Evolutionary conservation across 345 rosid species (phyloP), one percentile per base, ranked within the genome.

Genomic region (Salix purpurea): DNA sequence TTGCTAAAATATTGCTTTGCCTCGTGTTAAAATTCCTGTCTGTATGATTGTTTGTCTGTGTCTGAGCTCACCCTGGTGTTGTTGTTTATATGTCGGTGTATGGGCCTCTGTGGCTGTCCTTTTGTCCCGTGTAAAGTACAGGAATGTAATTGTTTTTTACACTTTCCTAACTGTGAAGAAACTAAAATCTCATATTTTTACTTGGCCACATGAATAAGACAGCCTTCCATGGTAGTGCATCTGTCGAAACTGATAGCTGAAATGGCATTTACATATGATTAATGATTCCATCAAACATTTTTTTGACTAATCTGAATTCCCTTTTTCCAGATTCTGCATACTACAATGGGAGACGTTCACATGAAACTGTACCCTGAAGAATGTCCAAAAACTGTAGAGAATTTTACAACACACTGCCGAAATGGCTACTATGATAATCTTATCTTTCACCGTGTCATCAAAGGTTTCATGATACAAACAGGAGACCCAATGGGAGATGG

Each of bases 401-500:
- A 96, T 83, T 96, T 96, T 78, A 92, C 97, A 5, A 92, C 97
- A 67, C 98, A 96, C 81, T 93, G 99, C 77, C 84, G 94, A 64
- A 94, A 96, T 78, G 99, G 97, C 65, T 96, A 96, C 83, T 96
- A 92, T 75, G 98, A 94, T 81, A 96, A 96, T 84, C 97, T 92
- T 77, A 91, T 96, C 54, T 94, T 96, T 80, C 99, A 96, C 75
- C 93, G 97, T 28, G 97, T 94, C 68, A 94, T 96, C 86, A 94
- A 85, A 82, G 99, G 99, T 75, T 96, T 96, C 88, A 96, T 96
- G 99, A 77, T 94, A 82, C 99, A 96, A 78, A 91, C 98, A 28
- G 99, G 99, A 74, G 99, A 96, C 79, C 98, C 99, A 71, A 84
- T 96, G 77, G 99, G 99, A 54, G 99, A 96, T 85, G 99, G 99